phyloP scores from a whole-genome alignment of 2,329 filamentous ascomycete genomes.

The Dendryphion nanum region DNA sequence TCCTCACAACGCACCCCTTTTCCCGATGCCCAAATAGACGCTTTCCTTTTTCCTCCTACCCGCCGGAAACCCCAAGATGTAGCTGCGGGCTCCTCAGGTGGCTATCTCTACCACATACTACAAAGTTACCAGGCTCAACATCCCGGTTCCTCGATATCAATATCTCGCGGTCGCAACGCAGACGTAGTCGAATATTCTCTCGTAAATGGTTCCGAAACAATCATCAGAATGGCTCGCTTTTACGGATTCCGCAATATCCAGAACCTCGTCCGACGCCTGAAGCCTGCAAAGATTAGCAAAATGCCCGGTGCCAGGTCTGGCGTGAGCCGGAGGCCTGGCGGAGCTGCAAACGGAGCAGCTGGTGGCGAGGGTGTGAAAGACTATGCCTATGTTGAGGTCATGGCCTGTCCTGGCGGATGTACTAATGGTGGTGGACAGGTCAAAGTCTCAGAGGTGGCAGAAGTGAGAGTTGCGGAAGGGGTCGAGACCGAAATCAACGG shows the following conservation, averaged over 20 bases:
- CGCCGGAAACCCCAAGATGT: constrained; percentile 45
- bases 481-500: constrained; percentile 26
- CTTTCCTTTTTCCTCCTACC: constrained; percentile 68
- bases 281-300: constrained; percentile 71
- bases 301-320: constrained; percentile 34
- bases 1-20: constrained; percentile 56
- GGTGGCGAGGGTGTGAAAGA: constrained; percentile 63
- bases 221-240: constrained; percentile 65
- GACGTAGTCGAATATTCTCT: constrained; percentile 88
- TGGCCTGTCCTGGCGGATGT: constrained; percentile 98
- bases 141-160: constrained; percentile 69
- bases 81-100: constrained; percentile 75
- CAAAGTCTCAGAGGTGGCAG: constrained; percentile 74
- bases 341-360: constrained; percentile 53
- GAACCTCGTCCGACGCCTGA: constrained; percentile 89
- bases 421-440: constrained; percentile 97
- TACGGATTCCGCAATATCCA: constrained; percentile 99
- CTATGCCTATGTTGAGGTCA: constrained; percentile 94
- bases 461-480: constrained; percentile 35
- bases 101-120: constrained; percentile 83
- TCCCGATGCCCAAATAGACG: constrained; percentile 67
- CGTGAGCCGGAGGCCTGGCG: constrained; percentile 64
- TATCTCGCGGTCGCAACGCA: constrained; percentile 76
- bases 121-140: constrained; percentile 69
- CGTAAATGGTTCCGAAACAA: constrained; percentile 45